These are phyloP conservation scores for Boletus vinaceobasis DNA, from an alignment of 768 basidiomycete genomes.

Conservation along the genomic window DNA sequence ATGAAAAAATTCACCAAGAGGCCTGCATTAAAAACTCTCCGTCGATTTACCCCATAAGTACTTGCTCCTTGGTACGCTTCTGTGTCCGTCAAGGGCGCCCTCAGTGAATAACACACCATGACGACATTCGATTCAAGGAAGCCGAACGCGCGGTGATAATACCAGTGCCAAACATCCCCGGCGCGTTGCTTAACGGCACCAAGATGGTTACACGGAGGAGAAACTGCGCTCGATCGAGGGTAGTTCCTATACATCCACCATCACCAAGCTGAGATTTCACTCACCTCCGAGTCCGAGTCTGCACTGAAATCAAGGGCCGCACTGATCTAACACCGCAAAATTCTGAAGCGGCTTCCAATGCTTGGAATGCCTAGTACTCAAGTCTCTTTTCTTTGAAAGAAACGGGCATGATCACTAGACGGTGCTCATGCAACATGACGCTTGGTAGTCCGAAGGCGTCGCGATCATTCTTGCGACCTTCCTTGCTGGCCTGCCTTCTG, in stretches of 20 bases:
- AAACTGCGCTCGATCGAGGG: slow-evolving; percentile 8
- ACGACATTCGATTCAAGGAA: slow-evolving; percentile 14
- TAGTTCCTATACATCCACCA: background rate
- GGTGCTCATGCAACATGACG: background rate
- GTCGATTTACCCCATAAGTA: slow-evolving; percentile 1
- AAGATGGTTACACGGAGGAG: slow-evolving; percentile 12
- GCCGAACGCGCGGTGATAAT: slow-evolving; percentile 14
- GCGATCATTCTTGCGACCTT: slow-evolving; percentile 17
- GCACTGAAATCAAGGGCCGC: background rate
- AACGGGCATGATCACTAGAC: background rate
- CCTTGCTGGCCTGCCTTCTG: slow-evolving; percentile 14
- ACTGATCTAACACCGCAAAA: background rate
- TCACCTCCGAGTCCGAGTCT: background rate
- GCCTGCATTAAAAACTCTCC: slow-evolving; percentile 11
- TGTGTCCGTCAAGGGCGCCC: slow-evolving; percentile 11
- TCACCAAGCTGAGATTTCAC: background rate
- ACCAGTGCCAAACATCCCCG: background rate
- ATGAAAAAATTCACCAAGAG: background rate
- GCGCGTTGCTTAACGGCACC: slow-evolving; percentile 19
- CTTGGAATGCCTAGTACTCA: background rate
- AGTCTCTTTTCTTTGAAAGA: background rate
- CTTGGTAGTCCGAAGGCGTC: slow-evolving; percentile 15
- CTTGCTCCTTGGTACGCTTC: slow-evolving; percentile 5
- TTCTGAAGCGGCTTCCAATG: background rate
- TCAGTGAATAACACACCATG: background rate